These are phyloP conservation scores for Eimeria praecox DNA, from an alignment of 169 alveolate species.

Conservation along the genomic window DNA sequence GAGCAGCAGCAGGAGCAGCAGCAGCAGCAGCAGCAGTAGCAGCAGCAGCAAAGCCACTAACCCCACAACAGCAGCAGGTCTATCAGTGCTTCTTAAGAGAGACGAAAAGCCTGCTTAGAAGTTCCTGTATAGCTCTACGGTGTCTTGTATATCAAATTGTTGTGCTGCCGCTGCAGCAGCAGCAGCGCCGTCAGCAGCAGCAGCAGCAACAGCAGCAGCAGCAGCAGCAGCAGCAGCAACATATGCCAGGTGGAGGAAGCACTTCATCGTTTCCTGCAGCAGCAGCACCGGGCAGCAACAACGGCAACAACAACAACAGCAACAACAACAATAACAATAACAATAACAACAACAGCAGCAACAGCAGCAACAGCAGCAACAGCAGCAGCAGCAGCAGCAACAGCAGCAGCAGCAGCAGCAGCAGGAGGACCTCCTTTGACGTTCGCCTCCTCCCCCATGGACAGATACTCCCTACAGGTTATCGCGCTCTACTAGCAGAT, in stretches of 20 bases:
- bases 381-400: slow-evolving; percentile 59
- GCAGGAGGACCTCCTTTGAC: slow-evolving; percentile 64
- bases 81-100: slow-evolving; percentile 55
- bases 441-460: slow-evolving; percentile 79
- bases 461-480: slow-evolving; percentile 51
- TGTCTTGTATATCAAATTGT: slow-evolving; percentile 58
- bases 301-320: slow-evolving; percentile 60
- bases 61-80: slow-evolving; percentile 67
- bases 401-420: slow-evolving; percentile 68
- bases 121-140: slow-evolving; percentile 72
- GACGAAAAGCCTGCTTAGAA: slow-evolving; percentile 47
- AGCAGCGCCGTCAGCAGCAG: slow-evolving; percentile 38
- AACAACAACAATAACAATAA: no score
- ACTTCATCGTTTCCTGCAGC: slow-evolving; percentile 58
- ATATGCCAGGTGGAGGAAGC: not conserved
- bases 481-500: slow-evolving; percentile 41
- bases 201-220: not conserved
- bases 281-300: slow-evolving; percentile 39
- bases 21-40: slow-evolving; percentile 61
- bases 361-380: slow-evolving; percentile 65
- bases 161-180: slow-evolving; percentile 82
- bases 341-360: slow-evolving; percentile 43
- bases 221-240: not conserved
- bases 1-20: slow-evolving; percentile 52
- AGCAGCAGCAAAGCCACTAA: slow-evolving; percentile 43